phyloP scores from a whole-genome alignment of 805 yeast genomes.

The Isabelozyma pseudorhagii region DNA sequence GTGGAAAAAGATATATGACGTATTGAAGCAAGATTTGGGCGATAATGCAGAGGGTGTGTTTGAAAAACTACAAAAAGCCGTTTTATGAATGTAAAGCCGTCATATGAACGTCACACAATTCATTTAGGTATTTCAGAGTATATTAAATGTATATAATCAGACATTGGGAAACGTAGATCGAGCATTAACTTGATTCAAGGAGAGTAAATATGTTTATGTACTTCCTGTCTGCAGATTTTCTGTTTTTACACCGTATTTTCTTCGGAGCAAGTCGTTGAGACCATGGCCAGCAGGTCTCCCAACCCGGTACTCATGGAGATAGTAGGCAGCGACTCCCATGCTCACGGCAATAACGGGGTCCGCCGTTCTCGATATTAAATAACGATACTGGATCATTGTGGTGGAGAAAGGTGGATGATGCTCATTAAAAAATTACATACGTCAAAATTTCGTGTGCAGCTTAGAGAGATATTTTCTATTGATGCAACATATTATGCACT shows the following conservation, averaged over 20 bases:
- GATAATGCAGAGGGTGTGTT: conserved; percentile 18
- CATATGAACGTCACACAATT: not conserved
- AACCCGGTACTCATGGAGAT: conserved; percentile 56
- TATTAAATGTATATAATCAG: too few species aligned
- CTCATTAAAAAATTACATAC: not conserved
- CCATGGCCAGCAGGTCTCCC: conserved; percentile 60
- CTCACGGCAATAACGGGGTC: conserved; percentile 67
- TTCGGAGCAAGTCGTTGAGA: conserved; percentile 48
- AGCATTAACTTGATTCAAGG: too few species aligned
- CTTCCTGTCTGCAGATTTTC: not conserved
- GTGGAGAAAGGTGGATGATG: not conserved
- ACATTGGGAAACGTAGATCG: too few species aligned
- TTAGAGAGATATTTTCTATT: not conserved
- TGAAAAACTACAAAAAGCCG: conserved; percentile 8
- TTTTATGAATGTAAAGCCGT: not conserved
- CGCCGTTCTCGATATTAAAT: conserved; percentile 48
- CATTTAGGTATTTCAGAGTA: not conserved
- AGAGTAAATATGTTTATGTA: too few species aligned
- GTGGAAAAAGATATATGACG: conserved; percentile 41
- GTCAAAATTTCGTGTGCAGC: not conserved
- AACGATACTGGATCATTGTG: conserved; percentile 37
- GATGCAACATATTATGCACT: not conserved
- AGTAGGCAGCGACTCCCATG: conserved; percentile 63
- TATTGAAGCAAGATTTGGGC: conserved; percentile 32
- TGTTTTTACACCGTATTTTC: conserved; percentile 12